These are phyloP conservation scores for Parachlorella kessleri DNA, from an alignment of 139 green algal genomes.

Conservation along the genomic window DNA sequence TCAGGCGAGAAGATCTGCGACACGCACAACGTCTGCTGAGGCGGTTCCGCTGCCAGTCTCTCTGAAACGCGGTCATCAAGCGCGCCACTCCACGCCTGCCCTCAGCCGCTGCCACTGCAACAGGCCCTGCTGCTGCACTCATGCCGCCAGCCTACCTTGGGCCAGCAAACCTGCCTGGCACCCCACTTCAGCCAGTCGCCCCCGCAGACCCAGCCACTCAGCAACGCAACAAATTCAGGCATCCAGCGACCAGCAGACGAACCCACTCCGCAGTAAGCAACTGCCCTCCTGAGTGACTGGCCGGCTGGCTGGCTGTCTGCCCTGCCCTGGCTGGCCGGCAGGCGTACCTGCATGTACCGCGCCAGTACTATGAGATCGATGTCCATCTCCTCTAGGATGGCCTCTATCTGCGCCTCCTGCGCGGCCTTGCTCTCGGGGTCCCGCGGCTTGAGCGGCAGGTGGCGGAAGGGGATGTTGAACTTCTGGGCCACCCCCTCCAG, in stretches of 20 bases:
- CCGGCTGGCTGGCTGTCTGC: too few relatives aligned
- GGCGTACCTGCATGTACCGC: slow-evolving; percentile 51
- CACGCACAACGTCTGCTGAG: neutral
- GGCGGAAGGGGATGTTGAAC: slow-evolving; percentile 70
- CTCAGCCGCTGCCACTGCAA: too few relatives aligned
- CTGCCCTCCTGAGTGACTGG: too few relatives aligned
- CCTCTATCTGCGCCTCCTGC: slow-evolving; percentile 65
- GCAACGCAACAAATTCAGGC: too few relatives aligned
- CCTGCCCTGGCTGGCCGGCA: too few relatives aligned
- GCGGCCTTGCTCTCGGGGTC: slow-evolving; percentile 36
- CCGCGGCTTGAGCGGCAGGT: slow-evolving; percentile 42
- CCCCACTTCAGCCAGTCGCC: too few relatives aligned
- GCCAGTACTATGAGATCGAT: slow-evolving; percentile 75
- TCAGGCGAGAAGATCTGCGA: slow-evolving; percentile 73
- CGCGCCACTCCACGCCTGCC: neutral
- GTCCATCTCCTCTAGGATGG: slow-evolving; percentile 48
- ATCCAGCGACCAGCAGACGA: too few relatives aligned
- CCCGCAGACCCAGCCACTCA: too few relatives aligned
- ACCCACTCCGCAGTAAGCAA: too few relatives aligned
- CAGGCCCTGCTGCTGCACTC: too few relatives aligned
- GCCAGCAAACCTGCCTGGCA: too few relatives aligned
- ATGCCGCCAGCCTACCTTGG: too few relatives aligned
- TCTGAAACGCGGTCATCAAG: neutral
- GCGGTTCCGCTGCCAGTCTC: neutral
- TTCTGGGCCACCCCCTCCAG: slow-evolving; percentile 55